Evolutionary conservation across 805 yeast genomes (phyloP).

Genomic region (Teunomyces tritomae): DNA sequence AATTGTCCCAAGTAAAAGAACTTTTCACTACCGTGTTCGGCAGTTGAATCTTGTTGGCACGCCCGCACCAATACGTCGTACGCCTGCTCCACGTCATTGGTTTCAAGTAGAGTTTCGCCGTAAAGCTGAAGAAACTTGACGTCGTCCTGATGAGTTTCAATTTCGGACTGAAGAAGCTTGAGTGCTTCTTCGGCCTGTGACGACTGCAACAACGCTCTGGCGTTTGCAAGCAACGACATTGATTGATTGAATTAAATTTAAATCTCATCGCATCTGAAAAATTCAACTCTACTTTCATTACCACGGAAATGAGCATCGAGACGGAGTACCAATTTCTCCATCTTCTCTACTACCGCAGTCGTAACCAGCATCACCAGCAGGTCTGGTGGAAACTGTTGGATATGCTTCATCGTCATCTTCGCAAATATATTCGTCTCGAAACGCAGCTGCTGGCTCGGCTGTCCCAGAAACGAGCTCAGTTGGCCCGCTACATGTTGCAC

Average conservation of each 20-base stretch:
- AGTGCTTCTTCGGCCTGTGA: conserved; percentile 57
- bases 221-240: conserved; percentile 24
- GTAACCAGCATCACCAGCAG: conserved; percentile 71
- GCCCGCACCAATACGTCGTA: conserved; percentile 58
- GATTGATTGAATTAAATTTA: not conserved
- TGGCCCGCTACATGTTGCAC: not conserved
- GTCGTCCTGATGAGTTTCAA: conserved; percentile 28
- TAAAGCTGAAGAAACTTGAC: conserved; percentile 53
- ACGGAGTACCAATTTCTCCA: conserved; percentile 61
- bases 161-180: conserved; percentile 40
- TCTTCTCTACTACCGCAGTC: conserved; percentile 65
- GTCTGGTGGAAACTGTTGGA: conserved; percentile 76
- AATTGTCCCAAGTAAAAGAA: conserved; percentile 90
- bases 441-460: not conserved
- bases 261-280: conserved; percentile 1
- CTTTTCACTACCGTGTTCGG: conserved; percentile 68
- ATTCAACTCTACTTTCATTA: not conserved
- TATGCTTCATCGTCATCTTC: conserved; percentile 53
- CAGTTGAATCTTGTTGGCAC: conserved; percentile 68
- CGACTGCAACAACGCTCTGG: conserved; percentile 44
- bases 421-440: not conserved
- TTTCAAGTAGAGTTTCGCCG: conserved; percentile 80
- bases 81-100: conserved; percentile 76
- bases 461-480: not conserved
- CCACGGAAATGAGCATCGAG: not conserved